Evolutionary conservation across 495 filamentous ascomycete species (phyloP).

Genomic region (Xylaria scruposa): DNA sequence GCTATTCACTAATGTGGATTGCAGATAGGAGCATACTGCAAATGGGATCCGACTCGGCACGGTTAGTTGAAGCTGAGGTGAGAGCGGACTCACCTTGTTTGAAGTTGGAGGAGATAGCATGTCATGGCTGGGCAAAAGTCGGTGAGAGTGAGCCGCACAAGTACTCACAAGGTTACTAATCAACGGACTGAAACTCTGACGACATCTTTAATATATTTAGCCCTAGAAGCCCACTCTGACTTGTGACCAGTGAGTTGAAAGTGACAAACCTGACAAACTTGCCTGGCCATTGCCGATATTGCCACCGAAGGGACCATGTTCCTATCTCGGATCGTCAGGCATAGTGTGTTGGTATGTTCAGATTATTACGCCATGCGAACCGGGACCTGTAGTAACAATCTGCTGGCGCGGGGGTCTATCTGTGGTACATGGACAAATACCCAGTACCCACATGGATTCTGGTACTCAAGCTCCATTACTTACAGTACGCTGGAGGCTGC

Average conservation of each 20-base stretch:
- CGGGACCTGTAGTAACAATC: background rate
- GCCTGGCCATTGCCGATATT: slow-evolving; percentile 22
- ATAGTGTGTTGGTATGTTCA: background rate
- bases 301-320: slow-evolving; percentile 28
- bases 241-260: background rate
- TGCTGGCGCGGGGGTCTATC: slow-evolving; percentile 9
- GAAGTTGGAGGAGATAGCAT: slow-evolving; percentile 21
- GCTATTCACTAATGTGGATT: background rate
- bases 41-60: background rate
- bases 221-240: background rate
- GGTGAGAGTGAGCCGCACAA: slow-evolving; percentile 43
- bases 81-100: slow-evolving; percentile 34
- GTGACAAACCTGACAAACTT: slow-evolving; percentile 1
- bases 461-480: background rate
- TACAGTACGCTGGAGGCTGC: background rate
- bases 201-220: slow-evolving; percentile 3
- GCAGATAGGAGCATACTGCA: background rate
- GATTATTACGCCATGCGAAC: slow-evolving; percentile 20
- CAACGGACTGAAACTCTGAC: slow-evolving; percentile 4
- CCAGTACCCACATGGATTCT: slow-evolving; percentile 8
- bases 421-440: background rate
- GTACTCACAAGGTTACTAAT: slow-evolving; percentile 9
- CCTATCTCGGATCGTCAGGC: slow-evolving; percentile 1
- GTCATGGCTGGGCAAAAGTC: slow-evolving; percentile 39
- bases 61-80: slow-evolving; percentile 21